A percentile compares a stretch with the other conserved stretches of the same genome.
These are phyloP conservation scores for Coffea canephora DNA, from an alignment of 257 asterid genomes.

Conservation along the genomic window DNA sequence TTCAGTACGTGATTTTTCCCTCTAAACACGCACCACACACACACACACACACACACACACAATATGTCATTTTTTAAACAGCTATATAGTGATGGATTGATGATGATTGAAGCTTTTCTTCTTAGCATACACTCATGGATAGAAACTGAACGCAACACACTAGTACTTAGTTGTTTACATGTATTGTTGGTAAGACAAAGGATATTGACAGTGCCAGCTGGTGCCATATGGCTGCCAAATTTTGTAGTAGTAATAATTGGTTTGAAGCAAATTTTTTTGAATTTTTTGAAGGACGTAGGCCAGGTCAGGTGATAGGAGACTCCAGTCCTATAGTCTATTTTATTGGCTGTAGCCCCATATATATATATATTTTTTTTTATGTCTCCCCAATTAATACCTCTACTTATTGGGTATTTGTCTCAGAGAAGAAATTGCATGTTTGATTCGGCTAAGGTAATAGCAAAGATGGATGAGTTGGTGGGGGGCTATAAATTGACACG, in stretches of 20 bases:
- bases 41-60: too few species aligned
- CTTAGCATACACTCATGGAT: neutral
- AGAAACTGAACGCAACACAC: neutral
- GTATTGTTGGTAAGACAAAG: neutral
- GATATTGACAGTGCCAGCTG: conserved; percentile 4
- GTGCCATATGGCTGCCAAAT: neutral
- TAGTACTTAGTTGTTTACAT: neutral
- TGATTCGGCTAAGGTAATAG: neutral
- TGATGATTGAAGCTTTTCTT: neutral
- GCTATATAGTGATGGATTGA: neutral
- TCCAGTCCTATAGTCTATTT: neutral
- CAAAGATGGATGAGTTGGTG: neutral
- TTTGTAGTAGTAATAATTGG: neutral
- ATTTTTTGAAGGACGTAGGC: neutral
- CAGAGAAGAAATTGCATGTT: neutral
- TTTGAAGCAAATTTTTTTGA: too few species aligned
- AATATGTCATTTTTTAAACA: neutral
- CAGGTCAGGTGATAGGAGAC: neutral
- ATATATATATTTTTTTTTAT: neutral
- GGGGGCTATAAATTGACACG: neutral
- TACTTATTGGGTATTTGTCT: neutral
- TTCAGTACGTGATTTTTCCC: too few species aligned
- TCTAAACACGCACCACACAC: too few species aligned
- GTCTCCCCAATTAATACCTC: neutral
- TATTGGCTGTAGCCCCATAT: neutral